Conservation (phyloP, 768 basidiomycete genomes). For the Trametes meyenii region DNA sequence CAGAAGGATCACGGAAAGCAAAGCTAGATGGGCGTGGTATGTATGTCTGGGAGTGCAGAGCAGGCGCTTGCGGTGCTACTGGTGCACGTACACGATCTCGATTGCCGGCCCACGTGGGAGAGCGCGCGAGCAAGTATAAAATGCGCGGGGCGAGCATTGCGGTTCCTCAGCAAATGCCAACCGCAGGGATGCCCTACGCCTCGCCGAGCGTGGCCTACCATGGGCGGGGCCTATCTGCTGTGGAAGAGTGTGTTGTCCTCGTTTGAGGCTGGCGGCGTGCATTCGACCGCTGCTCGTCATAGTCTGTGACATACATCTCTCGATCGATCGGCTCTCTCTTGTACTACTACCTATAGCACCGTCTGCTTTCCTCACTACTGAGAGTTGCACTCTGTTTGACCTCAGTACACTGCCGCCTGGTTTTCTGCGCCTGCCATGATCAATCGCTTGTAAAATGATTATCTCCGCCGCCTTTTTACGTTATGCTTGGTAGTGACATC, state of each 20-base stretch:
- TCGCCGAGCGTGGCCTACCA: constrained; percentile 25
- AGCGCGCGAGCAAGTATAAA: constrained; percentile 25
- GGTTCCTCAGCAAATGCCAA: constrained; percentile 20
- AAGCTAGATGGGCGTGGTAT: not conserved
- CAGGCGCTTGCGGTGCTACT: not conserved
- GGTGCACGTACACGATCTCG: constrained; percentile 5
- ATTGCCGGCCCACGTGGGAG: constrained; percentile 6
- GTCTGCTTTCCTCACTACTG: not conserved
- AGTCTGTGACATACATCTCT: constrained; percentile 40
- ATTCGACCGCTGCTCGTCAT: constrained; percentile 63
- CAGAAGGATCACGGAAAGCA: not conserved
- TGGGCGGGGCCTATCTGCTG: constrained; percentile 32
- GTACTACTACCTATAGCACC: not conserved
- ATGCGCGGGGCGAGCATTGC: constrained; percentile 11
- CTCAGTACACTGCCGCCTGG: too few species aligned
- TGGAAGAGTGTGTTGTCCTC: constrained; percentile 52
- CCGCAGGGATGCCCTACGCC: constrained; percentile 36
- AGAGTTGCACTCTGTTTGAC: not conserved
- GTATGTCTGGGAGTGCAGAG: not conserved
- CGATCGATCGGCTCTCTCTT: not conserved
- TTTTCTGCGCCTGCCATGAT: not conserved
- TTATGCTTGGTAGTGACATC: too few species aligned
- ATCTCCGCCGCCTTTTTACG: too few species aligned
- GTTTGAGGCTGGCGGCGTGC: constrained; percentile 74
- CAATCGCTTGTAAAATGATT: too few species aligned